Evolutionary conservation across 2,329 filamentous ascomycete genomes (phyloP), one percentile per base, ranked within the genome.

Genomic region (Xylariaceae sp.): DNA sequence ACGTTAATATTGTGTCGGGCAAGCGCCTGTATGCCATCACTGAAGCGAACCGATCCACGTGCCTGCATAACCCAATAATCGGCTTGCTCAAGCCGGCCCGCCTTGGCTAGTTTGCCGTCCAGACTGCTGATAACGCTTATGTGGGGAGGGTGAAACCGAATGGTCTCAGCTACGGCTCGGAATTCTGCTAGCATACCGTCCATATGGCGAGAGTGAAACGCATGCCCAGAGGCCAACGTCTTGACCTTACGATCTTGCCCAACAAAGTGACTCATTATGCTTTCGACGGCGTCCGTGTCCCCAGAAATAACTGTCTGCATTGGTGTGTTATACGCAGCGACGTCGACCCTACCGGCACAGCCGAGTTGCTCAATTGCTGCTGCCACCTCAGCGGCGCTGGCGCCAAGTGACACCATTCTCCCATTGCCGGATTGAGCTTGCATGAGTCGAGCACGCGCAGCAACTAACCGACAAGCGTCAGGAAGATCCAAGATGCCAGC

Each of bases 381-480:
- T 33, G 40, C 48, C 4, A 67, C 58, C 39, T 70, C 67, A 16
- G 29, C 39, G 20, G 48, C 51, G 35, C 54, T 61, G 36, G 64
- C 68, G 20, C 60, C 65, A 8, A 71, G 40, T 13, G 68, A 66
- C 27, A 59, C 58, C 70, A 71, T 72, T 18, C 18, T 58, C 23
- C 53, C 48, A 43, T 59, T 24, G 10, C 48, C 27, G 9, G 59
- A 37, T 33, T 59, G 60, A 26, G 61, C 57, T 43, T 65, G 58
- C 67, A 70, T 70, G 44, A 72, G 55, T 3, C 64, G 64, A 41
- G 68, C 66, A 15, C 71, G 69, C 41, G 64, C 64, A 21, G 60
- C 60, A 13, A 72, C 69, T 10, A 72, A 49, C 29, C 60, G 61
- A 36, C 68, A 70, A n/a, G 70, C 70, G 46, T 70, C 66, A 5